These are phyloP conservation scores for Cystobasidium sp. DNA, from an alignment of 1,284 basidiomycete species.

Conservation along the genomic window DNA sequence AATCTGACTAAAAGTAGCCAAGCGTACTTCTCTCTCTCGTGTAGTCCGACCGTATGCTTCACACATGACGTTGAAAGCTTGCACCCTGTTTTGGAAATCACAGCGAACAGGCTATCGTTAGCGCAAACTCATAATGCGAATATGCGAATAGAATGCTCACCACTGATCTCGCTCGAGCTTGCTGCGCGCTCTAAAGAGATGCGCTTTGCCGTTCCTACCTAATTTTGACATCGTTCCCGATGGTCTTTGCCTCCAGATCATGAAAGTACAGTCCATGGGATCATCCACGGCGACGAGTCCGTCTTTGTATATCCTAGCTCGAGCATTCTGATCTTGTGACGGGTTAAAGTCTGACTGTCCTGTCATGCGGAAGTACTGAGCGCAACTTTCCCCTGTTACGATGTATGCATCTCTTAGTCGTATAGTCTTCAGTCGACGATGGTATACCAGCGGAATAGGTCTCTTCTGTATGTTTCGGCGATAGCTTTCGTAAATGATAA, in stretches of 20 bases:
- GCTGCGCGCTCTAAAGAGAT: conserved; percentile 49
- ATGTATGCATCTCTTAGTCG: conserved; percentile 49
- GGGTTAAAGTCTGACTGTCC: conserved; percentile 43
- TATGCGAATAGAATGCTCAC: not conserved
- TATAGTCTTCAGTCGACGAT: conserved; percentile 42
- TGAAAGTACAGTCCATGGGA: conserved; percentile 51
- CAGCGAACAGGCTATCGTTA: not conserved
- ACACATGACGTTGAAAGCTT: conserved; percentile 49
- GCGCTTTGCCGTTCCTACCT: conserved; percentile 24
- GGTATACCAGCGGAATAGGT: conserved; percentile 46
- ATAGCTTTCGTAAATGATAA: conserved; percentile 19
- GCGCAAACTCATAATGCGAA: not conserved
- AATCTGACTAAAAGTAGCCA: conserved; percentile 48
- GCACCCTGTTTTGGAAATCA: conserved; percentile 43
- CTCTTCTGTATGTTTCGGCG: conserved; percentile 31
- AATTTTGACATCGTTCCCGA: conserved; percentile 38
- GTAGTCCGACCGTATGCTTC: conserved; percentile 45
- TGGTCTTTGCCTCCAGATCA: conserved; percentile 44
- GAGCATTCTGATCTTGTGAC: conserved; percentile 43
- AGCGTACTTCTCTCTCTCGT: conserved; percentile 45
- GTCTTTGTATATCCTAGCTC: conserved; percentile 50
- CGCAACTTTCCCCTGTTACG: conserved; percentile 47
- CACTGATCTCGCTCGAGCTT: conserved; percentile 45
- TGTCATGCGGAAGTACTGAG: conserved; percentile 28
- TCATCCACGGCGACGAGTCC: conserved; percentile 49